These are phyloP conservation scores for Tranzscheliella williamsii DNA, from an alignment of 1,284 basidiomycete species.

Conservation along the genomic window DNA sequence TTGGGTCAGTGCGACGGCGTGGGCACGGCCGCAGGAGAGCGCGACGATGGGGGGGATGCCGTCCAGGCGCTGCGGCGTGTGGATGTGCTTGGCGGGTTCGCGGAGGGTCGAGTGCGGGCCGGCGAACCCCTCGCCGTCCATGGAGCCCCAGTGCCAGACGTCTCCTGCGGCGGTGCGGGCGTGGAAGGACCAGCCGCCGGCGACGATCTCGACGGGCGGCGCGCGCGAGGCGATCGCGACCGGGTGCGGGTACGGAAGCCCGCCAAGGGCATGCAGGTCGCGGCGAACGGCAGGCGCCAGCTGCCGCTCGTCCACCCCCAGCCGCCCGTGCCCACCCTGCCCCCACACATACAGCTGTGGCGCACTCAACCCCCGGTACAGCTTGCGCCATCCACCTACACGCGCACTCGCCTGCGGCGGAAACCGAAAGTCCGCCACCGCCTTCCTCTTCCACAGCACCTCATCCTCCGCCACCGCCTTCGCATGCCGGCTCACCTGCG, in stretches of 20 bases:
- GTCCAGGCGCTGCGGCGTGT: conserved; percentile 4
- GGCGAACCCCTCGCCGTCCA: conserved; percentile 15
- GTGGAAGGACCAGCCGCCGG: conserved; percentile 44
- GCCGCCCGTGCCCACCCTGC: conserved; percentile 6
- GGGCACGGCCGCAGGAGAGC: conserved; percentile 69
- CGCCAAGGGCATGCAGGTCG: neutral
- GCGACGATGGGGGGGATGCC: conserved; percentile 8
- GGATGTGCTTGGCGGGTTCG: neutral
- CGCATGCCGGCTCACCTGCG: conserved; percentile 5
- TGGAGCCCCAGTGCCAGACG: conserved; percentile 35
- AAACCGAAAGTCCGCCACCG: conserved; percentile 33
- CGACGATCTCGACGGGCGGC: conserved; percentile 19
- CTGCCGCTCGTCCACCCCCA: conserved; percentile 5
- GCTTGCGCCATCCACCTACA: conserved; percentile 27
- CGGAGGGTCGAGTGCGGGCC: neutral
- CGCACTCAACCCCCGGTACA: conserved; percentile 27
- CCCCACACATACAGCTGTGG: conserved; percentile 44
- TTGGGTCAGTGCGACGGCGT: conserved; percentile 67
- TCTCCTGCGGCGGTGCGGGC: conserved; percentile 24
- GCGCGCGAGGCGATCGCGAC: neutral
- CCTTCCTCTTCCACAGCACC: conserved; percentile 35
- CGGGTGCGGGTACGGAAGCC: conserved; percentile 27
- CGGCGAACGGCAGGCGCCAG: neutral
- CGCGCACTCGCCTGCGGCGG: conserved; percentile 24
- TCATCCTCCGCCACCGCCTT: conserved; percentile 21